These are phyloP conservation scores for Jimgerdemannia lactiflua DNA, from an alignment of 192 early-diverging fungal genomes.

Conservation along the genomic window DNA sequence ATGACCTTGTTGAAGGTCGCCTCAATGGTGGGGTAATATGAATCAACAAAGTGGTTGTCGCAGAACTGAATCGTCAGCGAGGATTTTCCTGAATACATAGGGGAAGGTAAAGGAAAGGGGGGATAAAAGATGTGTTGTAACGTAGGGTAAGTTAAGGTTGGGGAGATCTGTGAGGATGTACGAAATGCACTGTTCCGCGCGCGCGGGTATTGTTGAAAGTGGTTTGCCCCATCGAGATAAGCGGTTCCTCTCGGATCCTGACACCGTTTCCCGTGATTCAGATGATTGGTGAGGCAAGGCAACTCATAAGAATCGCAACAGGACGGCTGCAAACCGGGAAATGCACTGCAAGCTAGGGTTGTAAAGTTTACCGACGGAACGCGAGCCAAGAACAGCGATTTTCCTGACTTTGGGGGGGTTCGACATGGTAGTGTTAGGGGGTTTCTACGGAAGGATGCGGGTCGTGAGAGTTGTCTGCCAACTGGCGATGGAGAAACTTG, in stretches of 20 bases:
- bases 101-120: neutral
- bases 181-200: too few relatives aligned
- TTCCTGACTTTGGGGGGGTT: neutral
- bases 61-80: slow-evolving; percentile 92
- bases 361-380: neutral
- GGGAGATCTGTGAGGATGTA: too few relatives aligned
- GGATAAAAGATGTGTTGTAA: neutral
- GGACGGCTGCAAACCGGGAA: neutral
- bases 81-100: slow-evolving; percentile 60
- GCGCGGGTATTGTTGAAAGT: too few relatives aligned
- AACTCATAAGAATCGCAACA: neutral
- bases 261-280: too few relatives aligned
- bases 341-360: neutral
- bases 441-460: neutral
- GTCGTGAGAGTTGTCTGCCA: too few relatives aligned
- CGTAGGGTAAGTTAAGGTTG: neutral
- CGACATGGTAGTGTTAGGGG: neutral
- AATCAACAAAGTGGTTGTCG: slow-evolving; percentile 87
- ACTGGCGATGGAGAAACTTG: too few relatives aligned
- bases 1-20: slow-evolving; percentile 89
- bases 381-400: neutral
- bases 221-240: too few relatives aligned
- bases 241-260: too few relatives aligned
- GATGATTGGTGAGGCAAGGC: neutral
- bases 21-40: slow-evolving; percentile 97